Base-by-base conservation (phyloP, 2,329 filamentous ascomycete genomes). In the Teratosphaeria viscida region DNA sequence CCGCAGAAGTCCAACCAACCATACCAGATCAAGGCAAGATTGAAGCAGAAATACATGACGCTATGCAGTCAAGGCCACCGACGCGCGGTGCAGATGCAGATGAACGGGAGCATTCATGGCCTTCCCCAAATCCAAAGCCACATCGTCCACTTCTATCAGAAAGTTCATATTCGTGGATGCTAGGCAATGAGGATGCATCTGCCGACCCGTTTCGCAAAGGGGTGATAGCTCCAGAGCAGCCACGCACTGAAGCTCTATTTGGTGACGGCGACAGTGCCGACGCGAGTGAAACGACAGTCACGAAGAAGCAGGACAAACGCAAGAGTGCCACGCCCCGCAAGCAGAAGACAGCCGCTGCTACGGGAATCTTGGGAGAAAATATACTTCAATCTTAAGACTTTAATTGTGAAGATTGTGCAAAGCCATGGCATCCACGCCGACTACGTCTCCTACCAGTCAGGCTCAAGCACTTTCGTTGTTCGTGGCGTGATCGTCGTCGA, bases 151-250 rank as follows among this genome's bases (percentile, higher is more conserved):
- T 78, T 90, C 37, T 86, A 86, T 1, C 86, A 89, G 64, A 62
- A 29, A 90, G 88, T 7, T 87, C 85, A 3, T 91, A 90, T 71
- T 85, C 87, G 1, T 90, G 86, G 86, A 91, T 91, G 87, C 78
- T 91, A 2, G 85, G 65, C 6, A 59, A 69, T 47, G 35, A 59
- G 26, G 34, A 59, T 7, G n/a, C 54, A 3, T 29, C 37, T 12
- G 32, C 43, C 12, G 32, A 54, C 16, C 16, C 47, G n/a, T 34
- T 37, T n/a, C 32, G n/a, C n/a, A 32, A 37, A 12, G 29, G 27
- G 27, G 34, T 14, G 10, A 16, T 49, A 19, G 35, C 43, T n/a
- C 56, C 56, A 32, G 56, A 57, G 35, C 56, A 49, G 19, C 23
- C 14, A n/a, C 56, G 56, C 16, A 57, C 23, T 32, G 56, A n/a